Conservation (phyloP, 2,329 filamentous ascomycete genomes). For the Cladosporium sp. region DNA sequence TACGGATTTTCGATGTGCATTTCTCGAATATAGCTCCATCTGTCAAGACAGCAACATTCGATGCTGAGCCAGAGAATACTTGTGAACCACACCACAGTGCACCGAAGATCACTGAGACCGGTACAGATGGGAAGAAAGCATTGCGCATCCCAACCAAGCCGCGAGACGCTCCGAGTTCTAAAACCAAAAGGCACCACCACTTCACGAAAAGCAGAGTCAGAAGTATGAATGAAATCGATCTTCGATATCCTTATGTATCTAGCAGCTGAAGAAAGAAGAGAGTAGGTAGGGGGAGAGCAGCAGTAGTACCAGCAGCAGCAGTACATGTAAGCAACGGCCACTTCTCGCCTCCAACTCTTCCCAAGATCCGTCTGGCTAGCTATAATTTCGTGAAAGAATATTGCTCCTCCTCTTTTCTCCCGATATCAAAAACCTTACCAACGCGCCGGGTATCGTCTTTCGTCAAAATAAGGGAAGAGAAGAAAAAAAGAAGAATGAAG, state of each 20-base stretch:
- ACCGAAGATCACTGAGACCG: not conserved
- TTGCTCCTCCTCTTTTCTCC: not conserved
- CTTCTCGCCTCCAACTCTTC: not conserved
- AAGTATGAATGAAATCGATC: not conserved
- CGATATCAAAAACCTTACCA: not conserved
- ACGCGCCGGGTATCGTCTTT: constrained; percentile 19
- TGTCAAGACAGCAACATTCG: not conserved
- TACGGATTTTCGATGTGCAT: too few species aligned
- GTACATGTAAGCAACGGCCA: not conserved
- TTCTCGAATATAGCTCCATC: not conserved
- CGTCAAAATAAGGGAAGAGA: constrained; percentile 7
- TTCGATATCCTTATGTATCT: not conserved
- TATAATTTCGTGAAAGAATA: not conserved
- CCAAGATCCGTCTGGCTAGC: not conserved
- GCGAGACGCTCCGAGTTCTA: too few species aligned
- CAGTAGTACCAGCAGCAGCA: not conserved
- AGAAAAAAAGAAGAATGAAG: not conserved
- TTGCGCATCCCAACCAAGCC: too few species aligned
- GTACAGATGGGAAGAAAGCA: not conserved
- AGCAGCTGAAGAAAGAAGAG: not conserved
- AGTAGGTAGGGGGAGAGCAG: not conserved
- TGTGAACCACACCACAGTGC: not conserved
- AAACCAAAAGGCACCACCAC: not conserved
- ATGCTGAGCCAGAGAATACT: too few species aligned
- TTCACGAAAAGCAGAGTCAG: not conserved